Percentiles rank a stretch among this genome's conserved stretches.
Evolutionary conservation across 768 basidiomycete species (phyloP).

Genomic region (Kwoniella mangroviensis): DNA sequence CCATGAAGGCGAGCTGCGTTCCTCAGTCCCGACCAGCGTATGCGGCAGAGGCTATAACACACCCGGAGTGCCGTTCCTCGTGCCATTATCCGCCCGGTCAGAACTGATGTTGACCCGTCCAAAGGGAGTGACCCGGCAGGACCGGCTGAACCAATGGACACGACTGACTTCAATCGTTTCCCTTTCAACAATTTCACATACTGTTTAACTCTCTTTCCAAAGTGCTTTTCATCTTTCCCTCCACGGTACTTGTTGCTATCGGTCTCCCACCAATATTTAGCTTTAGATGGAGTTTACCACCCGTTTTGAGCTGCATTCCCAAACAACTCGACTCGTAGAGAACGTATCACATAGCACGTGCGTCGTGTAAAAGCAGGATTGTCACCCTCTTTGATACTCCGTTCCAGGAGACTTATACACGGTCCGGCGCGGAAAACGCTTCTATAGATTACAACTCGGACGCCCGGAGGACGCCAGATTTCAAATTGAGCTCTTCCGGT

Average conservation of each 20-base stretch:
- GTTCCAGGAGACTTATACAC: slow-evolving; percentile 80
- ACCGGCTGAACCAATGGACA: slow-evolving; percentile 66
- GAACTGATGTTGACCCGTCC: slow-evolving; percentile 74
- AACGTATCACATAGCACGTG: slow-evolving; percentile 70
- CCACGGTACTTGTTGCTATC: slow-evolving; percentile 81
- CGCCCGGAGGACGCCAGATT: slow-evolving; percentile 69
- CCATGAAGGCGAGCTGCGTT: slow-evolving; percentile 66
- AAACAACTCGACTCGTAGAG: slow-evolving; percentile 83
- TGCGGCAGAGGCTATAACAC: slow-evolving; percentile 70
- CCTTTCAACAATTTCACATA: slow-evolving; percentile 81
- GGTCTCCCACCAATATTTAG: slow-evolving; percentile 81
- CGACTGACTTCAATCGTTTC: slow-evolving; percentile 76
- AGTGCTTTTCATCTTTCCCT: slow-evolving; percentile 83
- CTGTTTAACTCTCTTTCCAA: slow-evolving; percentile 80
- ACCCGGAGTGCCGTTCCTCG: slow-evolving; percentile 69
- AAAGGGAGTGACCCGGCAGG: slow-evolving; percentile 65
- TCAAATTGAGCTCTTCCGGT: slow-evolving; percentile 82
- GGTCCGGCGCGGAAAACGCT: slow-evolving; percentile 72
- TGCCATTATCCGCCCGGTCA: slow-evolving; percentile 65
- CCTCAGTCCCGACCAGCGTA: slow-evolving; percentile 68
- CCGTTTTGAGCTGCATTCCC: slow-evolving; percentile 82
- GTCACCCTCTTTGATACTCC: slow-evolving; percentile 66
- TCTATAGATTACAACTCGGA: slow-evolving; percentile 81
- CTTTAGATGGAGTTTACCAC: slow-evolving; percentile 85
- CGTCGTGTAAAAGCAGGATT: slow-evolving; percentile 66